Evolutionary conservation across 1,284 basidiomycete species (phyloP), one percentile per base, ranked within the genome.

Genomic region (Papiliotrema flavescens): DNA sequence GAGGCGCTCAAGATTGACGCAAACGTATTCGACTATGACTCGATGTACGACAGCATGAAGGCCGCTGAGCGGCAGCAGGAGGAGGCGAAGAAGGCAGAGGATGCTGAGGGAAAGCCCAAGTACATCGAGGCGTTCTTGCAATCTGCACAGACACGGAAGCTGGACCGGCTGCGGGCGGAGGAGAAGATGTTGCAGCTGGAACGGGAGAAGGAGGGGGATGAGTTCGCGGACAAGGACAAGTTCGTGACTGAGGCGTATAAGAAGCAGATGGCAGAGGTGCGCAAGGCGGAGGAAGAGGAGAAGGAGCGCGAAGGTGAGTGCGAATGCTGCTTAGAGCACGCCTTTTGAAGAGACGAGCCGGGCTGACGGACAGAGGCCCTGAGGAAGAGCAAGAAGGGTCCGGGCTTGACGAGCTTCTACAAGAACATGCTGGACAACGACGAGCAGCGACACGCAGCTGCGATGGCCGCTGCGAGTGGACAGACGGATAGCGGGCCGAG

Each of bases 211-310:
- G 96, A 99, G 77, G 96, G 96, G 0, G 92, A 95, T 60, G 85
- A 94, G 73, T 99, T 92, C 74, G 83, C 81, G 46, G 95, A 91
- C 78, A 98, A 95, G 79, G 96, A 98, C 59, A 83, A 86, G 22
- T 99, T 98, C 67, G 94, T 98, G 43, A 99, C 96, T 0, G 90
- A 93, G 67, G 93, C 92, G 35, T 99, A 98, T 79, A 93, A 93
- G 75, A 88, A 90, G 59, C 96, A 98, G 76, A 90, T 96, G 84
- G 94, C 85, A 47, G 90, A 95, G 76, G 85, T 98, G 2, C 81
- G 89, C 51, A 82, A 80, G 70, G 91, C 93, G 1, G 96, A 96
- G 72, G 90, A 90, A 68, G 93, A 94, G 67, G 93, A 97, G 74
- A 86, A 83, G 76, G 78, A 80, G 67, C 82, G 86, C 63, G 90